Percentiles rank a stretch among this genome's conserved stretches.
These are phyloP conservation scores for Kodamaea jinghongensis DNA, from an alignment of 805 yeast genomes.

Conservation along the genomic window DNA sequence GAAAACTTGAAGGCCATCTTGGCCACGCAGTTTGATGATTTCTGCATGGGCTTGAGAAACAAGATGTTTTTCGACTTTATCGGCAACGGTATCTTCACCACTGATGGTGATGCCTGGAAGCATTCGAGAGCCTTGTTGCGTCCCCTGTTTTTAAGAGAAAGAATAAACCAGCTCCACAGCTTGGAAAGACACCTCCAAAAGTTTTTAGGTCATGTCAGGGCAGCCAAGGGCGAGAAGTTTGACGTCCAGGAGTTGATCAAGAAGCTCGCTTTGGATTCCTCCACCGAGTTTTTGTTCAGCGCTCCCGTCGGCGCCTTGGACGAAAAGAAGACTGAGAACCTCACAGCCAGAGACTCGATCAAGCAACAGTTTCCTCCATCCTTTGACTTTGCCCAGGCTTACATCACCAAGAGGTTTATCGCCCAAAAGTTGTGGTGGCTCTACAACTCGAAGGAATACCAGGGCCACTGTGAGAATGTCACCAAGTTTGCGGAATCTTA, in stretches of 20 bases:
- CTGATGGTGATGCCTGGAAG: slow-evolving; percentile 20
- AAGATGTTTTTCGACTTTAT: slow-evolving; percentile 15
- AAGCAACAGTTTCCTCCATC: slow-evolving; percentile 17
- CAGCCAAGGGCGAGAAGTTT: slow-evolving; percentile 4
- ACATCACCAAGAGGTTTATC: slow-evolving; percentile 17
- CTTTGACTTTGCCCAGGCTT: slow-evolving; percentile 18
- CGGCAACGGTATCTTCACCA: slow-evolving; percentile 22
- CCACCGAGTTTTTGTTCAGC: slow-evolving; percentile 19
- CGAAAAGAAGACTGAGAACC: slow-evolving; percentile 8
- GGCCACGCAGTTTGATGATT: slow-evolving; percentile 22
- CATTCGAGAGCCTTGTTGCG: slow-evolving; percentile 21
- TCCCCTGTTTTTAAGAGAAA: slow-evolving; percentile 20
- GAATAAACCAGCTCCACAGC: slow-evolving; percentile 16
- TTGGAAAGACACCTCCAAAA: slow-evolving; percentile 15
- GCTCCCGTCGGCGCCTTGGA: slow-evolving; percentile 4
- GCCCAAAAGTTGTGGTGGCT: slow-evolving; percentile 17
- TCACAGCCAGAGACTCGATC: slow-evolving; percentile 5
- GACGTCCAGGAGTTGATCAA: slow-evolving; percentile 10
- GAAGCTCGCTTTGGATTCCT: slow-evolving; percentile 15
- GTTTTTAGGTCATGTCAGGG: slow-evolving; percentile 11
- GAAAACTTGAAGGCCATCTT: slow-evolving; percentile 22
- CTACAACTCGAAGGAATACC: slow-evolving; percentile 15
- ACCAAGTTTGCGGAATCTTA: slow-evolving; percentile 34
- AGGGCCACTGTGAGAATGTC: slow-evolving; percentile 18
- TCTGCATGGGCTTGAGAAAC: slow-evolving; percentile 18